Conservation (phyloP, 192 early-diverging fungal genomes). For the Radiomyces spectabilis region DNA sequence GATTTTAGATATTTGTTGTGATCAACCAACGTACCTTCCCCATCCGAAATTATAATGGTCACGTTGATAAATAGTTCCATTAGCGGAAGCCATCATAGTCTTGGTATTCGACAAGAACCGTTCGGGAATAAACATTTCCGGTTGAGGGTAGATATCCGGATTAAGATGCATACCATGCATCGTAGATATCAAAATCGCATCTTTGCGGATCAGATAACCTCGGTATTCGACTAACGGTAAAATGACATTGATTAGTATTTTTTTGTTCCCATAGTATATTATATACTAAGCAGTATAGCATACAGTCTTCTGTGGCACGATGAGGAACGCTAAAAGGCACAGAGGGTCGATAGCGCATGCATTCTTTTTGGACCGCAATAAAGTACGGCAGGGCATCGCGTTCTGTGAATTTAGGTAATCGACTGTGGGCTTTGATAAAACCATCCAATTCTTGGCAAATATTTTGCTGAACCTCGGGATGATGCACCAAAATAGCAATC, state of each 20-base stretch:
- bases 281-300: no score
- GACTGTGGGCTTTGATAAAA: neutral
- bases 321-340: neutral
- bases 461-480: neutral
- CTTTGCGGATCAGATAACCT: no score
- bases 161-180: neutral
- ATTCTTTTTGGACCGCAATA: neutral
- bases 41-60: no score
- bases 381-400: neutral
- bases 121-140: neutral
- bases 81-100: no score
- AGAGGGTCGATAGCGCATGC: neutral
- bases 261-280: no score
- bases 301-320: neutral
- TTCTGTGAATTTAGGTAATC: neutral
- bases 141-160: neutral
- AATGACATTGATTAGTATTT: no score
- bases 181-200: no score
- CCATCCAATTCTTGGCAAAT: neutral
- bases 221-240: no score
- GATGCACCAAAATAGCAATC: neutral
- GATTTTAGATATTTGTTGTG: no score
- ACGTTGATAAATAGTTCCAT: no score
- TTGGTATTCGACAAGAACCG: no score
- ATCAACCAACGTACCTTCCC: no score